A percentile compares a stretch with the other conserved stretches of the same genome.
phyloP scores from a whole-genome alignment of 192 early-diverging fungal species.

The Mortierella alpina region DNA sequence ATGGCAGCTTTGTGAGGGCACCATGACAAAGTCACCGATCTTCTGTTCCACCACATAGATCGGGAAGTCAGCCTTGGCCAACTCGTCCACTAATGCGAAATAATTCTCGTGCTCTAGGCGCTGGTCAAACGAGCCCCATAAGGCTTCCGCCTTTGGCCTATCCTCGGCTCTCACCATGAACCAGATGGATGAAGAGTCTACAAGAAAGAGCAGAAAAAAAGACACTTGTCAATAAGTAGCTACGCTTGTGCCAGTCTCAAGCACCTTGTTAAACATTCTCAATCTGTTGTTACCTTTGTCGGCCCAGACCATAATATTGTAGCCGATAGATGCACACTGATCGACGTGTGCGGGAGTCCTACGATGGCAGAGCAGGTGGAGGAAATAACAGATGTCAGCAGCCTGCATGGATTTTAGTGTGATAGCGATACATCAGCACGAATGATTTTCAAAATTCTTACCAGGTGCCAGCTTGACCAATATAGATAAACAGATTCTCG shows the following conservation, averaged over 20 bases:
- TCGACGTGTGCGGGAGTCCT: constrained; percentile 49
- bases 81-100: constrained; percentile 36
- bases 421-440: not conserved
- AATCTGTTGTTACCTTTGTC: constrained; percentile 24
- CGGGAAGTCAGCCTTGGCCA: constrained; percentile 24
- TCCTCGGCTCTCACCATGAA: constrained; percentile 41
- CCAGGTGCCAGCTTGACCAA: constrained; percentile 48
- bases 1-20: constrained; percentile 35
- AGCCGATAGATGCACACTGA: constrained; percentile 47
- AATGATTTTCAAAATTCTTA: not conserved
- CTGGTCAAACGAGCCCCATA: constrained; percentile 29
- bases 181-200: constrained; percentile 44
- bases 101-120: constrained; percentile 41
- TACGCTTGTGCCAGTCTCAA: too few relatives aligned
- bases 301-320: constrained; percentile 53
- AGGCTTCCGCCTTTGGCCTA: constrained; percentile 17
- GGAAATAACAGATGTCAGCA: not conserved
- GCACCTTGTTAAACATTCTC: too few relatives aligned
- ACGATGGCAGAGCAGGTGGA: not conserved
- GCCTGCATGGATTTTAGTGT: too few relatives aligned
- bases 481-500: constrained; percentile 47
- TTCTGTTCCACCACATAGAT: constrained; percentile 45
- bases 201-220: too few relatives aligned
- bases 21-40: constrained; percentile 47
- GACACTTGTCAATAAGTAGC: too few relatives aligned